These are phyloP conservation scores for Filobasidium wieringae DNA, from an alignment of 768 basidiomycete genomes.

Conservation along the genomic window DNA sequence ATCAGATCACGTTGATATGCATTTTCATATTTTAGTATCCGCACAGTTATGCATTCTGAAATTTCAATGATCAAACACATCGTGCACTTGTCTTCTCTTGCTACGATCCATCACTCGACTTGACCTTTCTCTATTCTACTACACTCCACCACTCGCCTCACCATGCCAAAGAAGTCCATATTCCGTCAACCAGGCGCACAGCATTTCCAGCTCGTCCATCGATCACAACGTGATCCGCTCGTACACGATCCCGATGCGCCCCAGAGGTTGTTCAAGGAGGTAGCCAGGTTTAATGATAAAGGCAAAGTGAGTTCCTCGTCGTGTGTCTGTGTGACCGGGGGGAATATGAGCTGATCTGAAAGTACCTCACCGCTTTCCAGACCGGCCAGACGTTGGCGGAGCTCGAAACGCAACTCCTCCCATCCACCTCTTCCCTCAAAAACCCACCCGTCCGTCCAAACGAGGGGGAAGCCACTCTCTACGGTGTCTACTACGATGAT, in stretches of 20 bases:
- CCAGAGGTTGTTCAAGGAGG: constrained; percentile 73
- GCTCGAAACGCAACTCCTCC: constrained; percentile 50
- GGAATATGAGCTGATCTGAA: neutral
- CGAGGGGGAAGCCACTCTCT: constrained; percentile 73
- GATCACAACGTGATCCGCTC: constrained; percentile 88
- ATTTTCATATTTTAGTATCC: neutral
- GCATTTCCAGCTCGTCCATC: constrained; percentile 93
- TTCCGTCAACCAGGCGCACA: constrained; percentile 80
- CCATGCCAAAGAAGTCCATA: constrained; percentile 46
- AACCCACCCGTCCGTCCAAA: constrained; percentile 46
- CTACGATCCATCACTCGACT: no score
- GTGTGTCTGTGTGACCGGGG: neutral
- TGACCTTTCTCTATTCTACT: no score
- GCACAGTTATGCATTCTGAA: neutral
- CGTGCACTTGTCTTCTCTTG: no score
- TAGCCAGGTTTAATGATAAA: constrained; percentile 56
- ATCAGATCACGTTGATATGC: neutral
- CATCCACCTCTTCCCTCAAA: constrained; percentile 43
- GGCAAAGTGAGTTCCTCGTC: constrained; percentile 43
- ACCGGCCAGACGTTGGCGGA: constrained; percentile 55
- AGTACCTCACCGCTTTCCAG: neutral
- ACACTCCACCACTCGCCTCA: no score
- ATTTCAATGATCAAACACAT: no score
- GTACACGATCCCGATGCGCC: constrained; percentile 85
- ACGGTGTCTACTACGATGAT: constrained; percentile 91